Evolutionary conservation across 768 basidiomycete genomes (phyloP).

Genomic region (Tricholomella constricta): DNA sequence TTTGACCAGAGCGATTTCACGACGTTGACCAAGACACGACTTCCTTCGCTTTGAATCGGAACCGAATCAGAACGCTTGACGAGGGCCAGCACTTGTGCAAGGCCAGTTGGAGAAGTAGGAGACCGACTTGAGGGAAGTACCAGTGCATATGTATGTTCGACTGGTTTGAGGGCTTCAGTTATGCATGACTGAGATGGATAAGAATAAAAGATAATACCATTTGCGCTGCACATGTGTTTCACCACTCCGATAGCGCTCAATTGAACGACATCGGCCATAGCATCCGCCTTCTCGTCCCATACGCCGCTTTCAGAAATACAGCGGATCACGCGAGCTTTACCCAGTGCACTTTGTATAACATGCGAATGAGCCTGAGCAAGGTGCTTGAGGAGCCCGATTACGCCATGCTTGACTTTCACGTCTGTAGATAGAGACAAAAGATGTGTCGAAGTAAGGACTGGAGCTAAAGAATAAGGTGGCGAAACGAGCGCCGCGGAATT

Average conservation of each 20-base stretch:
- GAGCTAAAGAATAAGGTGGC: slow-evolving; percentile 65
- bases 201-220: slow-evolving; percentile 48
- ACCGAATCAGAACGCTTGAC: slow-evolving; percentile 78
- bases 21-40: slow-evolving; percentile 84
- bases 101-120: slow-evolving; percentile 43
- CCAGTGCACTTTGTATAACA: slow-evolving; percentile 59
- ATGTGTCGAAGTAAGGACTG: slow-evolving; percentile 55
- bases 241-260: slow-evolving; percentile 83
- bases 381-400: slow-evolving; percentile 85
- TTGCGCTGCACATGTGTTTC: slow-evolving; percentile 84
- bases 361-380: slow-evolving; percentile 70
- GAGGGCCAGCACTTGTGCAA: slow-evolving; percentile 73
- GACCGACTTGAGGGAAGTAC: slow-evolving; percentile 44
- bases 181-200: neutral
- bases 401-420: slow-evolving; percentile 87
- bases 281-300: slow-evolving; percentile 73
- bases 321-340: slow-evolving; percentile 63
- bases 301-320: slow-evolving; percentile 62
- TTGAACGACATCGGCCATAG: slow-evolving; percentile 84
- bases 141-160: slow-evolving; percentile 51
- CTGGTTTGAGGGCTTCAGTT: slow-evolving; percentile 21
- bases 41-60: slow-evolving; percentile 86
- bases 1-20: slow-evolving; percentile 76
- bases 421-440: slow-evolving; percentile 61
- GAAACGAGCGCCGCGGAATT: slow-evolving; percentile 63